phyloP scores from a whole-genome alignment of 495 filamentous ascomycete species.

The Clohesyomyces aquaticus region DNA sequence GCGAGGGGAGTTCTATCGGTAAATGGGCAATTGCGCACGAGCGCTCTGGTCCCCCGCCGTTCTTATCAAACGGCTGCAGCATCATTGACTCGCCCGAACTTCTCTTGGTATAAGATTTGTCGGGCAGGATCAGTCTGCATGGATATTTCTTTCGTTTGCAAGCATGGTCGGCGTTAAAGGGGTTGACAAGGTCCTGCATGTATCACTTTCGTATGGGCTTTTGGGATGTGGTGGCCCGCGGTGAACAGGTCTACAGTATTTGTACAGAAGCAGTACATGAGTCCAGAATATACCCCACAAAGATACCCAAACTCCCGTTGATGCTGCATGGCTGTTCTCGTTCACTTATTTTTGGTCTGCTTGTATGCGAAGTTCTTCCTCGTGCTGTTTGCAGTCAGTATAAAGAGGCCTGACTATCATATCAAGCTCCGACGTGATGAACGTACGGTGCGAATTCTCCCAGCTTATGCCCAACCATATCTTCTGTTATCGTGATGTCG shows the following conservation, averaged over 20 bases:
- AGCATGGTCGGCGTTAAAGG: neutral
- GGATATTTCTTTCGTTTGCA: neutral
- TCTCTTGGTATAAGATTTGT: neutral
- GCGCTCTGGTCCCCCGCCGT: no score
- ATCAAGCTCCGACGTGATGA: neutral
- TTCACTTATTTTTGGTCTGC: constrained; percentile 74
- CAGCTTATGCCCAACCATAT: constrained; percentile 98
- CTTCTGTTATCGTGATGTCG: constrained; percentile 87
- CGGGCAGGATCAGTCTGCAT: neutral
- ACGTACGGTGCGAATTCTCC: constrained; percentile 93
- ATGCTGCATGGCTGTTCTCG: constrained; percentile 7
- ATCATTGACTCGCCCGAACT: neutral
- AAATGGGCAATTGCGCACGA: no score
- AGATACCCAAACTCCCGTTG: constrained; percentile 35
- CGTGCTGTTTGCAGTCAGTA: constrained; percentile 66
- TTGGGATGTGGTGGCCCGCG: constrained; percentile 19
- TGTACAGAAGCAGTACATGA: constrained; percentile 37
- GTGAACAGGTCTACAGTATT: constrained; percentile 13
- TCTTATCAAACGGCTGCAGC: no score
- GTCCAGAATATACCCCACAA: constrained; percentile 16
- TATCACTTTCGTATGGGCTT: constrained; percentile 4
- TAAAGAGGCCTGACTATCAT: no score
- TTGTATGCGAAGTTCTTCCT: constrained; percentile 84
- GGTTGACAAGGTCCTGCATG: neutral
- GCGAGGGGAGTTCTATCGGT: constrained; percentile 96